Base-by-base conservation (phyloP, 768 basidiomycete genomes). In the Suillus paluster region DNA sequence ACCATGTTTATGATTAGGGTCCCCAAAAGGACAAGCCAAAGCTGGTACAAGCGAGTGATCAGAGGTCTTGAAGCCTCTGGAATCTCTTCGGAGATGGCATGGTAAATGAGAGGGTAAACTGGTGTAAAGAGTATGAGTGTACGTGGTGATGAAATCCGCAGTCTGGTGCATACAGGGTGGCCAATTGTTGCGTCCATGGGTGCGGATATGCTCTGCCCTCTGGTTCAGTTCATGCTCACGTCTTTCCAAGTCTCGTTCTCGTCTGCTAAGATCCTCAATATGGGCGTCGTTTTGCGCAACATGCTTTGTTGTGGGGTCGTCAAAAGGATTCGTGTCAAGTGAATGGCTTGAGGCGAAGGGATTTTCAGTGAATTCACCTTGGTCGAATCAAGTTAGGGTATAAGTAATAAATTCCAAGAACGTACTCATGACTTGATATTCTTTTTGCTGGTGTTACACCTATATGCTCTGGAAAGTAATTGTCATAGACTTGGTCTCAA, bases 71-170 rank as follows among this genome's bases (percentile, higher is more conserved):
- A 91, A 0, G 84, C 83, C 64, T 92, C 87, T 15, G 94, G 95
- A 60, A 98, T 95, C 76, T 95, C 95, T 62, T 92, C 92, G 70
- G 82, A 73, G 71, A 98, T 97, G 61, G 94, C 91, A 77, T 99
- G 97, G 80, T 88, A 97, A 73, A 99, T 89, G 68, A 99, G 80
- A 53, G 97, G 97, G 73, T 88, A 95, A 81, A 95, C 95, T 97
- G 76, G 64, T 7, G 50, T 44, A 65, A 60, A 59, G 59, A 63
- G 63, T 6, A 65, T 67, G 62, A 66, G 48, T 68, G 57, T 69
- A 65, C 56, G 63, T 61, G 61, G 68, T 57, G 65, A 66, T 53
- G 48, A 55, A 59, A 63, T 52, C 59, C 62, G 61, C 57, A 53
- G 50, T 56, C 12, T 60, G 61, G 55, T 11, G 52, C 91, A 71